phyloP scores from a whole-genome alignment of 441 rosid species.

The Syzygium malaccense region DNA sequence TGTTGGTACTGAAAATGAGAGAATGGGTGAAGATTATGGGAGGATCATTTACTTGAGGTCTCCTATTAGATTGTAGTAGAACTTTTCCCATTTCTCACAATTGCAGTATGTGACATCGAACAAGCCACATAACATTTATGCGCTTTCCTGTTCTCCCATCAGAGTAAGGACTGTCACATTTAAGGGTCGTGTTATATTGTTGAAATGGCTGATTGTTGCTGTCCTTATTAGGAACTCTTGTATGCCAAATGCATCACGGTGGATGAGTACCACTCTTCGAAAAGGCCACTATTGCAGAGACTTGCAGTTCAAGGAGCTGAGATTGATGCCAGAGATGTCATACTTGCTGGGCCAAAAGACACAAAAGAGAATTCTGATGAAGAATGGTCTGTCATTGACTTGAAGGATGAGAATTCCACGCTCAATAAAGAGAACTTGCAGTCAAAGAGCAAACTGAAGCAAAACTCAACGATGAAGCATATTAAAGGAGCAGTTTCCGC shows the following conservation, averaged over 20 bases:
- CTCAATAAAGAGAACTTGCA: conserved; percentile 22
- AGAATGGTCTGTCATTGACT: conserved; percentile 65
- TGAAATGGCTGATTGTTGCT: background rate
- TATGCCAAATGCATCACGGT: conserved; percentile 64
- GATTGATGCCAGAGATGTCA: conserved; percentile 49
- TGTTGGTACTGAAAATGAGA: background rate
- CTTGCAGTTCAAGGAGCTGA: conserved; percentile 69
- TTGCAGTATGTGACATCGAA: background rate
- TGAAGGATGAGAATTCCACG: conserved; percentile 43
- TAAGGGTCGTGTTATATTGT: background rate
- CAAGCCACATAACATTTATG: background rate
- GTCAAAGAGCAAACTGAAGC: conserved; percentile 29
- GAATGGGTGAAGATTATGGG: background rate
- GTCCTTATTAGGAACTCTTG: conserved; percentile 38
- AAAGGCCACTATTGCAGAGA: conserved; percentile 62
- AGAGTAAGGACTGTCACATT: background rate
- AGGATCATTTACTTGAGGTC: background rate
- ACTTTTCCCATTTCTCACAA: background rate
- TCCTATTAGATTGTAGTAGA: background rate
- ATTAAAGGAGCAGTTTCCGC: conserved; percentile 58
- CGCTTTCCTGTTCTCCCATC: background rate
- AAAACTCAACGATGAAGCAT: conserved; percentile 38
- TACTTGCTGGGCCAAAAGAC: conserved; percentile 21
- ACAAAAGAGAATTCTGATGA: conserved; percentile 36
- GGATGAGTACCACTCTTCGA: conserved; percentile 65